Evolutionary conservation across 2,329 filamentous ascomycete species (phyloP).

Genomic region (Clathrospora elynae): DNA sequence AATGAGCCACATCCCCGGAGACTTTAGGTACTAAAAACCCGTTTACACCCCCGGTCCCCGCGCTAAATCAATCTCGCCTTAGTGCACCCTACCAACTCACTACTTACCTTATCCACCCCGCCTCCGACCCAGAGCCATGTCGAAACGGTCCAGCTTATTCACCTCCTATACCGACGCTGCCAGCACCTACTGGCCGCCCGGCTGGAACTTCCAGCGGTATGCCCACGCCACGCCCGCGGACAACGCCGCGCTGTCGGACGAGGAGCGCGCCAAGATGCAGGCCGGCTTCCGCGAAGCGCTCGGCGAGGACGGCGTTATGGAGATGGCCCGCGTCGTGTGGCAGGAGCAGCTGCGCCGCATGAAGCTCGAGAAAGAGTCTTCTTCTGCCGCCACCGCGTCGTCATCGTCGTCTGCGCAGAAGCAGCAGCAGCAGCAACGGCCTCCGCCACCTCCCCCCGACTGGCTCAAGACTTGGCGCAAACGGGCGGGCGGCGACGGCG

Average conservation of each 20-base stretch:
- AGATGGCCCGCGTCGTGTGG: conserved; percentile 7
- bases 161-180: conserved; percentile 8
- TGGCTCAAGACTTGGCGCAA: conserved; percentile 7
- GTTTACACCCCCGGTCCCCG: background rate
- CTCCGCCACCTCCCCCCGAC: conserved; percentile 5
- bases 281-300: conserved; percentile 8
- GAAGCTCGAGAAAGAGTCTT: conserved; percentile 11
- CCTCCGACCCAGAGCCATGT: conserved; percentile 7
- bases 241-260: conserved; percentile 7
- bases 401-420: conserved; percentile 8
- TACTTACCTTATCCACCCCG: conserved; percentile 6
- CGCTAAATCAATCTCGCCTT: background rate
- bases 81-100: background rate
- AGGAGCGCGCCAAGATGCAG: conserved; percentile 10
- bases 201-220: conserved; percentile 10
- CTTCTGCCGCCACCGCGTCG: conserved; percentile 2
- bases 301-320: conserved; percentile 8
- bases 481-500: conserved; percentile 3
- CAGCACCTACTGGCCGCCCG: conserved; percentile 9
- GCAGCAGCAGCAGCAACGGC: conserved; percentile 6
- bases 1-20: background rate
- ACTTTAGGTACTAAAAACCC: background rate
- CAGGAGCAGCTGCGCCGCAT: conserved; percentile 10
- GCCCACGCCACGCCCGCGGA: conserved; percentile 8
- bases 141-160: conserved; percentile 7